Evolutionary conservation across 2,329 filamentous ascomycete genomes (phyloP), one percentile per base, ranked within the genome.

Genomic region (Corynespora cassiicola): DNA sequence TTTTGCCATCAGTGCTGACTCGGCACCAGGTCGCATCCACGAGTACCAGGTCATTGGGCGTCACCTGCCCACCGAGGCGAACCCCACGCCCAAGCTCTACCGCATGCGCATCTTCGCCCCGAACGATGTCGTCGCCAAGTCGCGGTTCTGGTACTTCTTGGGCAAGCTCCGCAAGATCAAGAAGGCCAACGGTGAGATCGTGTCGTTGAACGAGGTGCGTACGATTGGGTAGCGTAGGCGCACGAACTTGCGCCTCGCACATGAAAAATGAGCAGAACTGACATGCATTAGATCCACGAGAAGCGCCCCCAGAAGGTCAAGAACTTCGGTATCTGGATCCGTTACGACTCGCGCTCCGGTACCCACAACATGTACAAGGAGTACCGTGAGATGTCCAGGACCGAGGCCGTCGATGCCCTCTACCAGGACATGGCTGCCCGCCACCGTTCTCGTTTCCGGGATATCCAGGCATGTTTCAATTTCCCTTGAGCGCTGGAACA

Each of bases 291-390:
- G 91, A 95, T 99, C 81, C 79, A 84, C 79, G 94, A 99, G 90
- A 97, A 97, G 87, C 90, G 90, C 77, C 94, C 94, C 69, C 82
- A 91, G 72, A 96, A 96, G 84, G 91, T 99, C 85, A 99, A 99
- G 90, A 99, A 96, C 88, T 97, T 99, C 75, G 94, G 94, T 76
- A 86, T 99, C 85, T 99, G 95, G 95, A 87, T 99, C 80, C 91
- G 95, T 75, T 99, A 99, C 82, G 92, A 99, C 81, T 99, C 95
- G 53, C 92, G 94, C 78, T 97, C 94, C 68, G 94, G 94, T 69
- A 99, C 94, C 69, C 94, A 99, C 90, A 99, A 99, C 88, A 99
- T 99, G 94, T 99, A 99, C 90, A 97, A 97, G 87, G 94, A 99
- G 87, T 97, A 96, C 88, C 89, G 94, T 75, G 94, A 97, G 84